Conservation (phyloP, 73 alveolate species). For the Urostyla sp. region DNA sequence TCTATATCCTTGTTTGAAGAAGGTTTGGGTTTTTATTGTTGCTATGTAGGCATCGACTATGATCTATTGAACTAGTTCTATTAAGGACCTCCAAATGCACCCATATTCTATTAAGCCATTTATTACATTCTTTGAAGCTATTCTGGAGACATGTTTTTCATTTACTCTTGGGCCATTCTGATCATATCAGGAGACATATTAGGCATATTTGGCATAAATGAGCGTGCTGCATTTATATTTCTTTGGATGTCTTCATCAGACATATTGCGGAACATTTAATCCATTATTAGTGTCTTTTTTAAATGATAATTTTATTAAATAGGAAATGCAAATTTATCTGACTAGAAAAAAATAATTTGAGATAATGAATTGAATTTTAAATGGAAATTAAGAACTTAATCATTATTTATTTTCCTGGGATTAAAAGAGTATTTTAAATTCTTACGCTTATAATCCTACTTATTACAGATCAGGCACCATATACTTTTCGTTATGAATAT, state of each 20-base stretch:
- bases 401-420: no score
- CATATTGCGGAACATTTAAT: conserved; percentile 21
- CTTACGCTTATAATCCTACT: no score
- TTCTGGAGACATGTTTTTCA: conserved; percentile 2
- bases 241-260: conserved; percentile 13
- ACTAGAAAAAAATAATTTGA: no score
- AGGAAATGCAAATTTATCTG: no score
- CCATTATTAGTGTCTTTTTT: no score
- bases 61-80: no score
- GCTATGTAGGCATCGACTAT: not conserved
- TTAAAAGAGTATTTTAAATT: no score
- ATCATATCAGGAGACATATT: conserved; percentile 40
- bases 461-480: no score
- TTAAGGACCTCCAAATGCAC: not conserved
- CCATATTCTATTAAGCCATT: not conserved
- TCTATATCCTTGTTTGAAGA: not conserved
- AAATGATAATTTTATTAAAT: no score
- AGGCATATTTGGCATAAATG: conserved; percentile 26
- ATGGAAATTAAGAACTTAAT: no score
- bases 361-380: no score
- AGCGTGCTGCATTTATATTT: not conserved
- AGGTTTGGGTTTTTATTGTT: not conserved
- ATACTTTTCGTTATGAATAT: no score
- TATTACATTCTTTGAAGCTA: conserved; percentile 1
- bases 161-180: not conserved